These are phyloP conservation scores for Scopulariopsis brevicaulis DNA, from an alignment of 2,329 filamentous ascomycete species.

Conservation along the genomic window DNA sequence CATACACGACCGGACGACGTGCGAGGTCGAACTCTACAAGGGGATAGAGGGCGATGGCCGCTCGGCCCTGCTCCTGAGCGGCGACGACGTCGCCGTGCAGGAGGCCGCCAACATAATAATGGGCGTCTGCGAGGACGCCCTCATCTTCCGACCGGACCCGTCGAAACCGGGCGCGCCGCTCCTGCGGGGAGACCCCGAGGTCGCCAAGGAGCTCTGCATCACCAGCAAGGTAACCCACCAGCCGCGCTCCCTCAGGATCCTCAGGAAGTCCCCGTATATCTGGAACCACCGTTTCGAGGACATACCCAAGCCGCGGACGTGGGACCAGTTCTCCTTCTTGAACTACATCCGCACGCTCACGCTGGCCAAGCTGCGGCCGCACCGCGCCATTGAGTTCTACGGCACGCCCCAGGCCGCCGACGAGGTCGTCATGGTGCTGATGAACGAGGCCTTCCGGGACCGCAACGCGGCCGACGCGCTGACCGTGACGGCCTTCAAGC, in stretches of 20 bases:
- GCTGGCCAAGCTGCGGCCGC: constrained; percentile 21
- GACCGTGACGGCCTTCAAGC: constrained; percentile 27
- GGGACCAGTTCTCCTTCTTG: constrained; percentile 29
- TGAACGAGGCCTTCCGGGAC: constrained; percentile 26
- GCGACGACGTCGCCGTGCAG: constrained; percentile 20
- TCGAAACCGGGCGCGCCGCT: constrained; percentile 18
- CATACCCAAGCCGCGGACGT: constrained; percentile 23
- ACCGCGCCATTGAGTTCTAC: constrained; percentile 23
- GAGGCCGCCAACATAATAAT: constrained; percentile 18
- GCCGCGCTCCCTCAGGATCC: constrained; percentile 12
- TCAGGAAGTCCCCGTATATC: constrained; percentile 14
- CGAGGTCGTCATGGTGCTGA: constrained; percentile 22
- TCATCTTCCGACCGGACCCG: constrained; percentile 24
- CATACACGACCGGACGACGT: constrained; percentile 15
- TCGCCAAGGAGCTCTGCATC: constrained; percentile 23
- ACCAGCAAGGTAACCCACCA: constrained; percentile 16
- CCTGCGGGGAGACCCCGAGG: constrained; percentile 9
- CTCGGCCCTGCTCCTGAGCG: constrained; percentile 20
- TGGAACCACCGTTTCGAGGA: constrained; percentile 24
- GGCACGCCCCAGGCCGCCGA: constrained; percentile 21
- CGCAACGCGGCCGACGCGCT: constrained; percentile 19
- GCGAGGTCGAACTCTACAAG: constrained; percentile 10
- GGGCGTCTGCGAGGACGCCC: constrained; percentile 15
- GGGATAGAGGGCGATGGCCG: not conserved
- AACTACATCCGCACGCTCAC: constrained; percentile 29